A percentile compares a stretch with the other conserved stretches of the same genome.
Evolutionary conservation across 179 eudicot genomes (phyloP).

Genomic region (Beta macrorhiza): DNA sequence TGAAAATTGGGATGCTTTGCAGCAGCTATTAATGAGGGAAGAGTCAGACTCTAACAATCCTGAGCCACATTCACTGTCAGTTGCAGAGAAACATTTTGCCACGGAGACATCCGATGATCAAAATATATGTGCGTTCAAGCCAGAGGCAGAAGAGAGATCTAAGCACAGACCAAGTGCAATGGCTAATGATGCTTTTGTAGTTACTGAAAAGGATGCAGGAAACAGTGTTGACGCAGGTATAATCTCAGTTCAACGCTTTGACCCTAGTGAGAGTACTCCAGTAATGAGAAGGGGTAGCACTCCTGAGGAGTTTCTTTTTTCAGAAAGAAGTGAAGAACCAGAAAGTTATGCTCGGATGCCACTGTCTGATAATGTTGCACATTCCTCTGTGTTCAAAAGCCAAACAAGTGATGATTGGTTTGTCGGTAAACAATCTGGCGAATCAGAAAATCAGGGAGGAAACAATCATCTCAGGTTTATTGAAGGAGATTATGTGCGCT

Average conservation of each 20-base stretch:
- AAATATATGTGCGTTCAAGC: constrained; percentile 31
- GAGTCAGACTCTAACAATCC: constrained; percentile 36
- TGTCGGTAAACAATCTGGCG: constrained; percentile 36
- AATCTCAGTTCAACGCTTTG: constrained; percentile 33
- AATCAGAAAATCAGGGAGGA: constrained; percentile 29
- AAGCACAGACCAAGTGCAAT: constrained; percentile 30
- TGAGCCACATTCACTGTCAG: constrained; percentile 29
- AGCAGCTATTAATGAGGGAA: constrained; percentile 65
- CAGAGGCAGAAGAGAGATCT: constrained; percentile 32
- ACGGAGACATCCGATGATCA: constrained; percentile 34
- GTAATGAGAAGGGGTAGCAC: constrained; percentile 35
- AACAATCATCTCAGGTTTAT: constrained; percentile 33
- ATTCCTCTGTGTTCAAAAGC: constrained; percentile 36
- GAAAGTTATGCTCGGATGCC: constrained; percentile 29
- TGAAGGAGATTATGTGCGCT: constrained; percentile 42
- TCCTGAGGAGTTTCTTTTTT: constrained; percentile 51
- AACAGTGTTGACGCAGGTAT: constrained; percentile 21
- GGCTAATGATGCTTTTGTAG: constrained; percentile 49
- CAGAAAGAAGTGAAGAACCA: constrained; percentile 43
- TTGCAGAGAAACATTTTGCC: constrained; percentile 34
- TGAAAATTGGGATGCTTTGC: constrained; percentile 72
- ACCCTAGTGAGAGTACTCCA: constrained; percentile 39
- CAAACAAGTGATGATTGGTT: constrained; percentile 62
- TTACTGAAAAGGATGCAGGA: constrained; percentile 39
- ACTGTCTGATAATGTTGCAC: constrained; percentile 37